Conservation (phyloP, 192 early-diverging fungal species). For the Podila epigama region DNA sequence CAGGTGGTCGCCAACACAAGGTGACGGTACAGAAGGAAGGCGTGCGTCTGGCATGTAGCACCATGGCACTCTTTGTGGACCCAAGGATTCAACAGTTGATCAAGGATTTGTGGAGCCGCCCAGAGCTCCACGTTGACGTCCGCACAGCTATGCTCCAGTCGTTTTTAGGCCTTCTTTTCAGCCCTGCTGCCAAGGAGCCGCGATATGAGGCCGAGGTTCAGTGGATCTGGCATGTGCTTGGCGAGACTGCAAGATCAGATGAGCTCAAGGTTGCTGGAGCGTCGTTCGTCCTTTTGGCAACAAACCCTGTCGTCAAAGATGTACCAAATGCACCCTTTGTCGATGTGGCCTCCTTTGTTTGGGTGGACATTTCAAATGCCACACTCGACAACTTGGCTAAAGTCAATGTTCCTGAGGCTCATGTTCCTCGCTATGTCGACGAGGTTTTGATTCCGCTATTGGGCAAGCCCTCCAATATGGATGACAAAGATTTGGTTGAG, state of each 20-base stretch:
- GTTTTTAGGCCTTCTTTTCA: constrained; percentile 11
- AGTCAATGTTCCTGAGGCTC: constrained; percentile 4
- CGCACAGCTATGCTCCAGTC: constrained; percentile 25
- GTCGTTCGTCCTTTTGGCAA: constrained; percentile 20
- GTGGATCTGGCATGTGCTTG: constrained; percentile 26
- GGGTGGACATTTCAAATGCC: background rate
- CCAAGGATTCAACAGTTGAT: constrained; percentile 9
- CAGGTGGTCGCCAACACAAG: constrained; percentile 22
- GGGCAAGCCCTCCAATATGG: constrained; percentile 1
- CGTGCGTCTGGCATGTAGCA: constrained; percentile 23
- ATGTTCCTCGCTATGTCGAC: constrained; percentile 28
- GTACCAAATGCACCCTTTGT: background rate
- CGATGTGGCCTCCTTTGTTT: background rate
- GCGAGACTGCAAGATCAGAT: constrained; percentile 6
- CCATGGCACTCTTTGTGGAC: constrained; percentile 12
- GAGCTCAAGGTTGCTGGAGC: constrained; percentile 22
- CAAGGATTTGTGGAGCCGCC: constrained; percentile 23
- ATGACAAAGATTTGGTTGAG: constrained; percentile 23
- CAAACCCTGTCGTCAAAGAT: background rate
- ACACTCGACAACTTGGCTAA: constrained; percentile 15
- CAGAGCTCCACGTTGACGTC: constrained; percentile 20
- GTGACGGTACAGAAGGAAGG: constrained; percentile 48
- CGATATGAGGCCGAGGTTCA: constrained; percentile 7
- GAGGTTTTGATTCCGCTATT: constrained; percentile 25
- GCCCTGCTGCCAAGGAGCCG: constrained; percentile 23